phyloP scores from a whole-genome alignment of 2,329 filamentous ascomycete species.

The Colletotrichum ledebouriae region DNA sequence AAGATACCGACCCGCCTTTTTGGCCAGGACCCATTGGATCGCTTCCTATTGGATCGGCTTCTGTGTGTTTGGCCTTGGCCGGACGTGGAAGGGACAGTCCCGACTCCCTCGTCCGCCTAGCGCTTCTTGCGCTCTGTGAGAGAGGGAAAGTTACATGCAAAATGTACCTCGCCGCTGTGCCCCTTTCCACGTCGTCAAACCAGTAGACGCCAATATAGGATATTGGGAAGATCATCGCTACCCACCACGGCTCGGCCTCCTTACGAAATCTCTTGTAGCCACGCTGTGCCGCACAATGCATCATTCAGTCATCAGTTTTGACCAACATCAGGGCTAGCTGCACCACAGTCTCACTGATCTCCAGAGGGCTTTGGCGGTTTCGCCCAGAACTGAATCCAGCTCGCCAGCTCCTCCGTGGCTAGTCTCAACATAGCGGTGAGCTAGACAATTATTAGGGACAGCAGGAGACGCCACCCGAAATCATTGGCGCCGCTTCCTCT shows the following conservation, averaged over 20 bases:
- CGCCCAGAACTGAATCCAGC: slow-evolving; percentile 17
- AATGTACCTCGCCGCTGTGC: too few relatives aligned
- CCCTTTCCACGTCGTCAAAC: not conserved
- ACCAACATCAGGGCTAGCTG: not conserved
- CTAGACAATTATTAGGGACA: slow-evolving; percentile 35
- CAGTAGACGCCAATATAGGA: too few relatives aligned
- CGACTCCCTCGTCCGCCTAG: too few relatives aligned
- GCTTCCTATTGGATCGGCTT: slow-evolving; percentile 35
- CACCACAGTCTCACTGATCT: not conserved
- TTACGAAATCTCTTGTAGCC: not conserved
- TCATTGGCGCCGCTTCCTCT: slow-evolving; percentile 19
- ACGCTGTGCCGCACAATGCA: not conserved
- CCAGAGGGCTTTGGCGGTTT: not conserved
- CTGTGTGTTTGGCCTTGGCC: not conserved
- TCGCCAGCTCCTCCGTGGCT: slow-evolving; percentile 16
- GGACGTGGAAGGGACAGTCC: not conserved
- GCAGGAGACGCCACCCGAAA: slow-evolving; percentile 6
- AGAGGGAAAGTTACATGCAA: not conserved
- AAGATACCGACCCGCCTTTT: slow-evolving; percentile 29
- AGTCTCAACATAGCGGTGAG: slow-evolving; percentile 16
- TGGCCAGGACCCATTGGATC: slow-evolving; percentile 30
- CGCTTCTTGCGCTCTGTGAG: too few relatives aligned
- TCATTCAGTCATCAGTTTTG: slow-evolving; percentile 2
- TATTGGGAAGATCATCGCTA: too few relatives aligned
- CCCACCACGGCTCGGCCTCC: too few relatives aligned